phyloP scores from a whole-genome alignment of 2,329 filamentous ascomycete species.

The Graphilbum sp. region DNA sequence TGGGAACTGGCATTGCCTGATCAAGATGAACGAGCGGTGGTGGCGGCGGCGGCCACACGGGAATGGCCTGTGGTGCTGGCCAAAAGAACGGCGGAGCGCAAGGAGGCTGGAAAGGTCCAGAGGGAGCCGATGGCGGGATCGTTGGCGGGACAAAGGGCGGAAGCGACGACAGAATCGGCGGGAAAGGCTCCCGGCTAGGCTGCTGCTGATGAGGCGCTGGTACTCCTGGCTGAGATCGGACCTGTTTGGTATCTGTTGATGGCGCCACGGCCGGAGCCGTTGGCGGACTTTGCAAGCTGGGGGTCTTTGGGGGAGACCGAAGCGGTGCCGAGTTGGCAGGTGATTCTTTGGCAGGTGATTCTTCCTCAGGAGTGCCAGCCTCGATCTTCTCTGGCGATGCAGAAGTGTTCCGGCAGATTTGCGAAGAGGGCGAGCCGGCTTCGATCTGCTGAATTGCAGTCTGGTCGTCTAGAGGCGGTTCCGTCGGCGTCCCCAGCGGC shows the following conservation, averaged over 20 bases:
- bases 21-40: conserved; percentile 1
- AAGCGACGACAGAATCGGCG: neutral
- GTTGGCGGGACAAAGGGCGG: neutral
- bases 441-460: too few relatives aligned
- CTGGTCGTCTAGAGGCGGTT: too few relatives aligned
- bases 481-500: too few relatives aligned
- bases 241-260: neutral
- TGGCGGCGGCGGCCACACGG: conserved; percentile 5
- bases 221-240: too few relatives aligned
- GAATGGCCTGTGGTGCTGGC: neutral
- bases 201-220: neutral
- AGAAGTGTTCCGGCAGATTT: too few relatives aligned
- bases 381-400: too few relatives aligned
- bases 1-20: too few relatives aligned
- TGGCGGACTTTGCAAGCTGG: neutral
- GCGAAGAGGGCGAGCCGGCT: too few relatives aligned
- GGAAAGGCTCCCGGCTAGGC: neutral
- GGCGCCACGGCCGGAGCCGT: neutral
- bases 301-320: too few relatives aligned
- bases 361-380: neutral
- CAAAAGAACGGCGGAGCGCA: neutral
- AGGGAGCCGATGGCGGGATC: too few relatives aligned
- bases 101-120: conserved; percentile 1
- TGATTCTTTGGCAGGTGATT: neutral
- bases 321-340: neutral